phyloP scores from a whole-genome alignment of 805 yeast genomes.

The Yarrowia divulgata region DNA sequence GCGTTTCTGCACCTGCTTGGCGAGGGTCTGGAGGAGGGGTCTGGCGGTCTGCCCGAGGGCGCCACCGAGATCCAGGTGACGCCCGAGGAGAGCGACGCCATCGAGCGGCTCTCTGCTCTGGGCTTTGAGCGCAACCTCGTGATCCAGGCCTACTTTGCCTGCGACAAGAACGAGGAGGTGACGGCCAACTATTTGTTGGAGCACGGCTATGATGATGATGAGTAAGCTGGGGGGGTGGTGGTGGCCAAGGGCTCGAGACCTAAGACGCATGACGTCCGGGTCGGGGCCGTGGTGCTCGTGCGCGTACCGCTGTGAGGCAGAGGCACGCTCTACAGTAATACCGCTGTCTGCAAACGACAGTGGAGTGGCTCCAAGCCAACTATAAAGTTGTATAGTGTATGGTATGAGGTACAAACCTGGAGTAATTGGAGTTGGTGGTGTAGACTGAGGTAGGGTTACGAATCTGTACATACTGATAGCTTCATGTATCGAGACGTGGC shows the following conservation, averaged over 20 bases:
- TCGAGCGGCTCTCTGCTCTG: conserved; percentile 84
- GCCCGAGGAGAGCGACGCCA: conserved; percentile 87
- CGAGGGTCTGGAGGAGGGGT: conserved; percentile 55
- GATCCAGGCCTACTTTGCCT: conserved; percentile 93
- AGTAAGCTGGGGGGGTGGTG: not conserved
- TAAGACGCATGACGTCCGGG: not conserved
- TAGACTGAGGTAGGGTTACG: too few species aligned
- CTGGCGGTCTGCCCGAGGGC: conserved; percentile 50
- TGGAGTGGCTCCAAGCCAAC: conserved; percentile 27
- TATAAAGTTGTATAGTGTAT: conserved; percentile 27
- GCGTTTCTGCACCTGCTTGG: conserved; percentile 77
- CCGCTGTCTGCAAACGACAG: not conserved
- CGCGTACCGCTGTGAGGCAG: too few species aligned
- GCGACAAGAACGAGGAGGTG: conserved; percentile 96
- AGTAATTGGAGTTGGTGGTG: too few species aligned
- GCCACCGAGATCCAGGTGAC: conserved; percentile 67
- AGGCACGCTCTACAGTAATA: not conserved
- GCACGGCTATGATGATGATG: conserved; percentile 49
- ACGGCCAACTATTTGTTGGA: conserved; percentile 90
- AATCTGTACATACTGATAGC: too few species aligned
- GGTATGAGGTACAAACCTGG: too few species aligned
- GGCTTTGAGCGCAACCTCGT: conserved; percentile 91
- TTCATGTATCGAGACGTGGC: too few species aligned
- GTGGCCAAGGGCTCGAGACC: too few species aligned
- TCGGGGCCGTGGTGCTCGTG: too few species aligned